These are phyloP conservation scores for Isabelozyma gotoi DNA, from an alignment of 805 yeast species.

Conservation along the genomic window DNA sequence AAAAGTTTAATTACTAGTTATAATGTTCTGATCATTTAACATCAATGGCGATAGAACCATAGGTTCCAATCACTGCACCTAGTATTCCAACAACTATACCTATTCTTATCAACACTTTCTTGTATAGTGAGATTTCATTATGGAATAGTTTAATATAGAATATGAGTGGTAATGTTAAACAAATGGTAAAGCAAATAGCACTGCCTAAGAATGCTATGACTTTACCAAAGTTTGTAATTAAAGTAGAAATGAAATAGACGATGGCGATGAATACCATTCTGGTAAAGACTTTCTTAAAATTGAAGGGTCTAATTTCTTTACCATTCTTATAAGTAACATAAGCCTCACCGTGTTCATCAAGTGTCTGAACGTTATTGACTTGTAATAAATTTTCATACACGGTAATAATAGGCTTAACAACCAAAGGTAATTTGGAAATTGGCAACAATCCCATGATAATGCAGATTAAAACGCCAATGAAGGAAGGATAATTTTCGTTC, in stretches of 20 bases:
- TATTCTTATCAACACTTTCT: conserved; percentile 10
- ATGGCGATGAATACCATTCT: conserved; percentile 24
- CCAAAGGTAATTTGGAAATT: conserved; percentile 40
- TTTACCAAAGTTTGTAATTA: conserved; percentile 39
- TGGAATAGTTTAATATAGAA: conserved; percentile 29
- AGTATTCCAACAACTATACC: conserved; percentile 19
- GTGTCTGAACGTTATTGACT: conserved; percentile 2
- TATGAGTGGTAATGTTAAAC: conserved; percentile 38
- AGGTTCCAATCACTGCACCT: conserved; percentile 27
- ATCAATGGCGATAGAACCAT: conserved; percentile 18
- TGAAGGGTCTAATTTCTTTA: not conserved
- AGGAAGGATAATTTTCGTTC: conserved; percentile 66
- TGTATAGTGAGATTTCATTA: conserved; percentile 13
- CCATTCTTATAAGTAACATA: conserved; percentile 2
- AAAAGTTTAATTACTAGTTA: not conserved
- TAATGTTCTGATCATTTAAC: not conserved
- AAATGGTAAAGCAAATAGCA: conserved; percentile 41
- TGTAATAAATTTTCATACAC: conserved; percentile 31
- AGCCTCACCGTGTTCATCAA: conserved; percentile 1
- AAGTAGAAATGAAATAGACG: conserved; percentile 22
- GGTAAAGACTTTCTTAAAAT: conserved; percentile 7
- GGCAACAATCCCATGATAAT: conserved; percentile 39
- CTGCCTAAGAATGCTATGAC: conserved; percentile 42
- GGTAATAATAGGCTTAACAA: conserved; percentile 38
- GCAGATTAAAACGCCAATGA: conserved; percentile 39